Percentiles rank a stretch among this genome's conserved stretches.
Conservation (phyloP, 441 rosid genomes). For the Pelargonium australe region DNA sequence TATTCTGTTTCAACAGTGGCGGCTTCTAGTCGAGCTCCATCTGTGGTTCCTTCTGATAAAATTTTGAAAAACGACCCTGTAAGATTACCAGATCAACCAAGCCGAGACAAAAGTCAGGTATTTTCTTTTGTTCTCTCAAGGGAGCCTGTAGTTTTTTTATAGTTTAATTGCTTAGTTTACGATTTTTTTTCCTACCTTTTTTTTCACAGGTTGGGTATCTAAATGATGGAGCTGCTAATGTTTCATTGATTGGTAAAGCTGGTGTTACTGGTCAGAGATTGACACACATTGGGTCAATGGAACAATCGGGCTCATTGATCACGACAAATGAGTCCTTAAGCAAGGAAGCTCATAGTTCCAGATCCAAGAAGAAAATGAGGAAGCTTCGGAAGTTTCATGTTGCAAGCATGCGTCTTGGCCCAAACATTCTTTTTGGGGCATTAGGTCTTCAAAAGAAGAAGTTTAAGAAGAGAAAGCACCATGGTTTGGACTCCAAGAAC, state of each 20-base stretch:
- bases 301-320: not conserved
- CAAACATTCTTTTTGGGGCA: slow-evolving; percentile 31
- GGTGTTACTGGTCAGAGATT: slow-evolving; percentile 1
- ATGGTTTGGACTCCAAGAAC: slow-evolving; percentile 17
- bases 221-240: not conserved
- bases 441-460: slow-evolving; percentile 30
- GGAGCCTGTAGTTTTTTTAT: too few species aligned
- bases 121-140: too few species aligned
- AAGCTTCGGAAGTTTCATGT: slow-evolving; percentile 9
- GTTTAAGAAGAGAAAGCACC: slow-evolving; percentile 38
- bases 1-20: not conserved
- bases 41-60: slow-evolving; percentile 2
- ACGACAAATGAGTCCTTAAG: not conserved
- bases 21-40: not conserved
- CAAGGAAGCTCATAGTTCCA: not conserved
- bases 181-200: too few species aligned
- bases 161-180: too few species aligned
- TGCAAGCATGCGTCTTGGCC: slow-evolving; percentile 31
- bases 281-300: not conserved
- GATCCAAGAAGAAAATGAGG: slow-evolving; percentile 9
- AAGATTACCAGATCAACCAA: slow-evolving; percentile 5
- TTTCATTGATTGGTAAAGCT: not conserved
- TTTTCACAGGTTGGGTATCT: too few species aligned
- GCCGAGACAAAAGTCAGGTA: not conserved
- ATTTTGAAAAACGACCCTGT: not conserved